Evolutionary conservation across 148 eudicot species (phyloP), one percentile per base, ranked within the genome.

Genomic region (Amaranthus cruentus): DNA sequence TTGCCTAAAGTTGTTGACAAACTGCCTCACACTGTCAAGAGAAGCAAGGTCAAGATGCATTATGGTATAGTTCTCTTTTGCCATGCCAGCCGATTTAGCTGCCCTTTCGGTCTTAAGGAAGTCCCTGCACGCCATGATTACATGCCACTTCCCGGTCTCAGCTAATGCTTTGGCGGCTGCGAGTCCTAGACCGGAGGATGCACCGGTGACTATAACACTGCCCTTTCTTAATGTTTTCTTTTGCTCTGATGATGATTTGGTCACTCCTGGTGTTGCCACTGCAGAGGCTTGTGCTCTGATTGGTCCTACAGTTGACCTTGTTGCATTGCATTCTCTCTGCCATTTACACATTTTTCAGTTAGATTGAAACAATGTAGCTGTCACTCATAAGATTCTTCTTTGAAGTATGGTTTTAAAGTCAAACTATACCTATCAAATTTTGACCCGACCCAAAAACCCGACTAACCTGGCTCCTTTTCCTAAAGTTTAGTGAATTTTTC

Each of bases 41-140:
- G 98, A 93, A 43, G 98, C 87, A 13, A 93, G 89, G 77, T 93
- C 98, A 13, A 93, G 85, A 62, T 93, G 98, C 97, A 91, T 93
- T 62, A 91, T 83, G 12, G 90, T 85, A 77, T 91, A 91, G 63
- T 87, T 91, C 66, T 85, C 91, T 71, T 85, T 93, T 4, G 85
- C 38, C 57, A 93, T 89, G 66, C 98, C 97, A 4, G 83, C 90
- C 0, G 92, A 78, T 61, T 89, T 93, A 9, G 98, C 97, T 0
- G 98, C 98, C 71, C 90, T 91, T 76, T 89, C 93, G 0, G 98
- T 85, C 75, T 91, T 93, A 4, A 93, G 84, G 78, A 93, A 93
- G 78, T 93, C 88, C 55, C 98, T 82, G 75, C 98, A 93, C 2
- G 91, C 98, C 98, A 93, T 91, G 42, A 91, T 85, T 3, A 93